Conservation (phyloP, 1,139 yeast genomes). For the Yamadazyma mexicana region DNA sequence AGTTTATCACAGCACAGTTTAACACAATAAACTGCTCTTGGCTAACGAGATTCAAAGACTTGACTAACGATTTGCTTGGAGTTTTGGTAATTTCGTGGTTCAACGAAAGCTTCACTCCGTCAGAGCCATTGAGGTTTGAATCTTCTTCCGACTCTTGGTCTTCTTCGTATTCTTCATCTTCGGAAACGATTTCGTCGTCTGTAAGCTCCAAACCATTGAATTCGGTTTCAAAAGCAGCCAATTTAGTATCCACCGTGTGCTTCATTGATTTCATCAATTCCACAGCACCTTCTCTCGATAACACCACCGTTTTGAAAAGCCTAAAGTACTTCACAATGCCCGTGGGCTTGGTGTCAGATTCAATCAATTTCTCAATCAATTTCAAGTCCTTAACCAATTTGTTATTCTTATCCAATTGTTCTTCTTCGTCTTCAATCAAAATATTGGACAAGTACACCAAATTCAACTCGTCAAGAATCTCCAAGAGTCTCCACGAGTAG, state of each 20-base stretch:
- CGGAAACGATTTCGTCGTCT: constrained; percentile 21
- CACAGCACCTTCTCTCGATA: constrained; percentile 22
- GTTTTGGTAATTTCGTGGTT: constrained; percentile 9
- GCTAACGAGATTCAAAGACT: constrained; percentile 33
- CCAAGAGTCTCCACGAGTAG: constrained; percentile 40
- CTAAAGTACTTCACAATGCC: constrained; percentile 22
- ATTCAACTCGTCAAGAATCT: constrained; percentile 34
- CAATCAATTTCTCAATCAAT: constrained; percentile 21
- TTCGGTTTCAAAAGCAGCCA: constrained; percentile 22
- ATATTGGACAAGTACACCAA: constrained; percentile 26
- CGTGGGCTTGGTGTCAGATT: constrained; percentile 5
- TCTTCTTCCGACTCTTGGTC: constrained; percentile 3
- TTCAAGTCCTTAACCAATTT: constrained; percentile 26
- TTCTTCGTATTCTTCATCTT: constrained; percentile 10
- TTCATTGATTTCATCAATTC: constrained; percentile 23
- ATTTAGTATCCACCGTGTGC: constrained; percentile 17
- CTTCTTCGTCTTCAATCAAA: constrained; percentile 14
- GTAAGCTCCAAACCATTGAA: constrained; percentile 31
- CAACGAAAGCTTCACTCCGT: constrained; percentile 6
- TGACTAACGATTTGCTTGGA: constrained; percentile 18
- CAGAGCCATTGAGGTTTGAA: constrained; percentile 1
- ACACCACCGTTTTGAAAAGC: constrained; percentile 32
- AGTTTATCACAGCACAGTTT: constrained; percentile 26
- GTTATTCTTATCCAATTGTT: constrained; percentile 14
- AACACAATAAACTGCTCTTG: constrained; percentile 39